Conservation (phyloP, 768 basidiomycete species). For the Amanita rubescens region DNA sequence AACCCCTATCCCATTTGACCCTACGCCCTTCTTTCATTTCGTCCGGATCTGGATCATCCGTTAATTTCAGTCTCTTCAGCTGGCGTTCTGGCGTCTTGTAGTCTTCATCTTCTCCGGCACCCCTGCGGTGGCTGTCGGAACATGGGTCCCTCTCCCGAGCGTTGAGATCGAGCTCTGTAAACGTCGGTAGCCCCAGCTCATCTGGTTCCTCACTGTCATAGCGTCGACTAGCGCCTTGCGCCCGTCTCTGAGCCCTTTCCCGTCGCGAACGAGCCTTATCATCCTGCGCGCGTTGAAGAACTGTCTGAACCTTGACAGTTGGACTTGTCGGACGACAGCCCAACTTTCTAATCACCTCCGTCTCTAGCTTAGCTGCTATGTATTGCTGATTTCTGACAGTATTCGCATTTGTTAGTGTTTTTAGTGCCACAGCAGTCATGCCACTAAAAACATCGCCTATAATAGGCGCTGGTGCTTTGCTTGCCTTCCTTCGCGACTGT, state of each 20-base stretch:
- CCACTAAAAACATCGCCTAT: constrained; percentile 44
- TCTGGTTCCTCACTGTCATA: constrained; percentile 17
- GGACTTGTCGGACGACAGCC: constrained; percentile 75
- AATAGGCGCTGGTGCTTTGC: constrained; percentile 22
- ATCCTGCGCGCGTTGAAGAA: constrained; percentile 60
- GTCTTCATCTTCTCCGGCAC: constrained; percentile 77
- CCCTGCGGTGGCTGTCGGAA: constrained; percentile 40
- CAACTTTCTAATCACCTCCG: constrained; percentile 60
- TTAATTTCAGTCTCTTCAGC: constrained; percentile 33
- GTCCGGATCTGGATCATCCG: constrained; percentile 26
- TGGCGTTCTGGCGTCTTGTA: constrained; percentile 49
- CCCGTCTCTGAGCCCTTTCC: constrained; percentile 55
- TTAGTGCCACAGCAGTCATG: constrained; percentile 64
- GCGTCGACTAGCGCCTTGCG: constrained; percentile 34
- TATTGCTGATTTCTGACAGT: constrained; percentile 69
- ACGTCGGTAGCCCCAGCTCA: not conserved
- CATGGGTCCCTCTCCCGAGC: constrained; percentile 15
- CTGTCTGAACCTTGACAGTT: constrained; percentile 62
- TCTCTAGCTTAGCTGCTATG: constrained; percentile 52
- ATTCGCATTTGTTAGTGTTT: constrained; percentile 64
- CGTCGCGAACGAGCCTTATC: constrained; percentile 46
- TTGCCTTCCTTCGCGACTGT: constrained; percentile 37
- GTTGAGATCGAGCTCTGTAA: constrained; percentile 10
- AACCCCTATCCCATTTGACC: constrained; percentile 73
- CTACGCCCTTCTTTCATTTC: constrained; percentile 34